Conservation (phyloP, 371 early-diverging fungal species). For the Sporodiniella umbellata region DNA sequence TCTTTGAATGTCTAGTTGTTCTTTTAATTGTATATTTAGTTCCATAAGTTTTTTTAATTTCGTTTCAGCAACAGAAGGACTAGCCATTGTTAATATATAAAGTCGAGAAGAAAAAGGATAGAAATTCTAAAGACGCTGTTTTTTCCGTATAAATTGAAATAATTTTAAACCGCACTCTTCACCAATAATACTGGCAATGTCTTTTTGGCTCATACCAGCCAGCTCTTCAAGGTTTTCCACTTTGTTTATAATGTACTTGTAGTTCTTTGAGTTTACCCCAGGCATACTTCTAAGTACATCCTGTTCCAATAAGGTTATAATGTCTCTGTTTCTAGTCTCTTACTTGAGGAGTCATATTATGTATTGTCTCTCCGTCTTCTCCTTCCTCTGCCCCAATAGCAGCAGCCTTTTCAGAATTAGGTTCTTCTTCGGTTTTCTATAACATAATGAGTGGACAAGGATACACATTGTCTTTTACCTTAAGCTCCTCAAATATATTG, state of each 20-base stretch:
- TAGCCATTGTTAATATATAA: too few species aligned
- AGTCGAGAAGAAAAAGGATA: not conserved
- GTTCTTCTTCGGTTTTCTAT: constrained; percentile 74
- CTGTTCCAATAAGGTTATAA: constrained; percentile 21
- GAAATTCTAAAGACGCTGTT: constrained; percentile 1
- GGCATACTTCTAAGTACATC: constrained; percentile 82
- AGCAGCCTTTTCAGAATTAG: constrained; percentile 65
- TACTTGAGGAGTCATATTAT: constrained; percentile 70
- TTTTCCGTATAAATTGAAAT: constrained; percentile 52
- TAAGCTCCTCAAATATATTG: constrained; percentile 85
- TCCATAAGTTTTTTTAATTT: constrained; percentile 75
- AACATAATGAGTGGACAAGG: not conserved
- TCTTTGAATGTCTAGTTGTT: constrained; percentile 78
- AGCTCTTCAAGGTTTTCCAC: constrained; percentile 65
- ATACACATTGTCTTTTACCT: constrained; percentile 46
- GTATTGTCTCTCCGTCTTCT: constrained; percentile 59
- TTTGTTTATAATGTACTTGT: constrained; percentile 65
- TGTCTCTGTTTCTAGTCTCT: constrained; percentile 7
- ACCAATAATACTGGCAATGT: constrained; percentile 54
- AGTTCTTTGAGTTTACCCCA: constrained; percentile 78
- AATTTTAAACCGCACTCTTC: constrained; percentile 49
- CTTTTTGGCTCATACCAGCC: constrained; percentile 40
- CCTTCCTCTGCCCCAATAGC: constrained; percentile 69
- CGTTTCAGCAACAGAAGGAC: constrained; percentile 47
- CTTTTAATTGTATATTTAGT: constrained; percentile 69